phyloP scores from a whole-genome alignment of 2,329 filamentous ascomycete species.

The Thelonectria olida region DNA sequence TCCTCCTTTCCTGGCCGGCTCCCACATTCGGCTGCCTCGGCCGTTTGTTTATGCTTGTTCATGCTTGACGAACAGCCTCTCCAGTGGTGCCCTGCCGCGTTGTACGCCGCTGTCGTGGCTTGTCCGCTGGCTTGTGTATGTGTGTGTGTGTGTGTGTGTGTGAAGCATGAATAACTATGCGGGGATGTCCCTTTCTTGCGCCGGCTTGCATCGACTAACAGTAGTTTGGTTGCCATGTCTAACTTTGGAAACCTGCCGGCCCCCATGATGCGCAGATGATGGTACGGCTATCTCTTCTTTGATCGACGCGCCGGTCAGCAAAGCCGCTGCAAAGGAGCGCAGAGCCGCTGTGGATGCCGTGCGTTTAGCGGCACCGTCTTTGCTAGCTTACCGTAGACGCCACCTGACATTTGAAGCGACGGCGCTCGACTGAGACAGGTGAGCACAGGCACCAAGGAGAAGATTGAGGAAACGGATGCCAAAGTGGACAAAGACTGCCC shows the following conservation, averaged over 20 bases:
- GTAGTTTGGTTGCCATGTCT: slow-evolving; percentile 17
- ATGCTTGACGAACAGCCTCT: slow-evolving; percentile 23
- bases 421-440: too few species aligned
- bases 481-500: not conserved
- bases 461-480: not conserved
- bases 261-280: slow-evolving; percentile 21
- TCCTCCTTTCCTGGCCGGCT: slow-evolving; percentile 12
- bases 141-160: slow-evolving; percentile 1
- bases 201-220: not conserved
- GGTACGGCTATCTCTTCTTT: slow-evolving; percentile 20
- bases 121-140: too few species aligned
- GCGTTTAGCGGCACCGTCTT: slow-evolving; percentile 15
- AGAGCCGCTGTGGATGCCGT: slow-evolving; percentile 26
- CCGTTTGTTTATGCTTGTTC: slow-evolving; percentile 37
- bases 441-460: too few species aligned
- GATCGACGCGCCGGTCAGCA: slow-evolving; percentile 23
- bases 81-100: slow-evolving; percentile 21
- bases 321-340: not conserved
- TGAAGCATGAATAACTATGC: not conserved
- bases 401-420: not conserved
- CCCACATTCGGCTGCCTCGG: slow-evolving; percentile 24
- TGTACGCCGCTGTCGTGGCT: too few species aligned
- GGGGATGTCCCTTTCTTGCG: not conserved
- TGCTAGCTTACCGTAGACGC: slow-evolving; percentile 1
- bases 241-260: slow-evolving; percentile 29